Base-by-base conservation (phyloP, 192 early-diverging fungal species). In the Thoreauomyces humboldtii region DNA sequence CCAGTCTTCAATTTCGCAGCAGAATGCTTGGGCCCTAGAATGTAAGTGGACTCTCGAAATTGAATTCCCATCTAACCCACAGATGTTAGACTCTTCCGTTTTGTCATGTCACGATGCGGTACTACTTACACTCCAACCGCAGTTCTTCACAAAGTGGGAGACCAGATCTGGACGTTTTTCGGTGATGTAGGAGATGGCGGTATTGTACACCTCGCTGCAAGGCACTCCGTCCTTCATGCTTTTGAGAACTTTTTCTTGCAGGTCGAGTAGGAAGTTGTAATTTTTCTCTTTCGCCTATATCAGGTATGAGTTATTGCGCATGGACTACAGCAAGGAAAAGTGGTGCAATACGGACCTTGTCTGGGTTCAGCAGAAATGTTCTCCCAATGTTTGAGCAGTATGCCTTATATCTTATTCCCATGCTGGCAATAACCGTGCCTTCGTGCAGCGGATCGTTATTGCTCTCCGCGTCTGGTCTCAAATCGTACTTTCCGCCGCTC, bases 331-430 rank as follows among this genome's bases (percentile, higher is more conserved):
- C 28, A 21, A 47, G 65, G 35, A 17, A 34, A 31, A 6, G 35
- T 33, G 33, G 1, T 50, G 36, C 5, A 38, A 24, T 5, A 41
- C 46, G 17, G 50, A 83, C 81, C 73, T 92, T 91, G 71, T 78
- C 89, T 15, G 97, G 94, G 63, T 92, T 89, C 36, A 98, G 92
- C 63, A 99, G 72, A 54, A 92, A 95, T 7, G 97, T 98, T 61
- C 97, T 81, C 17, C 87, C 88, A 70, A 99, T 83, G 50, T 94
- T 94, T 35, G 97, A 93, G 76, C 91, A 98, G 67, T 96, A 99
- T 28, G 81, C 89, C 75, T 90, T 91, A 82, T 97, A 99, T 17
- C 97, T 87, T 29, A 93, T 85, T 63, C 93, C 96, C 5, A 99
- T 76, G 4, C 93, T 92, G 76, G 94, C 96, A 41, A 99, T 69